Conservation (phyloP, 768 basidiomycete genomes). For the Rossbeevera mucosa region DNA sequence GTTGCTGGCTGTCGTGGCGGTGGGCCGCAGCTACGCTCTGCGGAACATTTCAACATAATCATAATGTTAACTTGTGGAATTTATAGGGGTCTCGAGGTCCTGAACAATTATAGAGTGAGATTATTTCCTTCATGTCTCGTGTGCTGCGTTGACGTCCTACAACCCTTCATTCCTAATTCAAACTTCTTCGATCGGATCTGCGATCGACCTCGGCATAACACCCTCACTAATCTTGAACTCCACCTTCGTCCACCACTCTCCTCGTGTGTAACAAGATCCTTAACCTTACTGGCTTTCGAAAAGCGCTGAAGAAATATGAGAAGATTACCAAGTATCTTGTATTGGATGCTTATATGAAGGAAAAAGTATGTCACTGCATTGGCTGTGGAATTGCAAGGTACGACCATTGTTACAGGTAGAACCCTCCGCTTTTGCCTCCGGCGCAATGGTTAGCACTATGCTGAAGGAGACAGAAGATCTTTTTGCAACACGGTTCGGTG, state of each 20-base stretch:
- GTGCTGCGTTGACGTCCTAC: background rate
- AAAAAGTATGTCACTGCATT: slow-evolving; percentile 47
- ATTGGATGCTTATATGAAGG: slow-evolving; percentile 75
- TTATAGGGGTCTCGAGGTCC: slow-evolving; percentile 66
- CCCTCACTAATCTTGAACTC: background rate
- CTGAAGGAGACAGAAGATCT: slow-evolving; percentile 71
- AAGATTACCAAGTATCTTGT: slow-evolving; percentile 69
- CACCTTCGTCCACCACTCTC: background rate
- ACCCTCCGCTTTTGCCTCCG: slow-evolving; percentile 61
- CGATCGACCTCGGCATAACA: background rate
- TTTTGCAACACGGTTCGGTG: slow-evolving; percentile 77
- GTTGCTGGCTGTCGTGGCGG: background rate
- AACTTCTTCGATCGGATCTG: background rate
- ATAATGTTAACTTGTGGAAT: slow-evolving; percentile 7
- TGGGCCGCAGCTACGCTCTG: background rate
- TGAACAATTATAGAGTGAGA: slow-evolving; percentile 82
- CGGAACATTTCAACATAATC: background rate
- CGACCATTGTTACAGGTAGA: slow-evolving; percentile 47
- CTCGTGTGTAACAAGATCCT: slow-evolving; percentile 48
- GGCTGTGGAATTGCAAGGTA: background rate
- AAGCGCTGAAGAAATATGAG: slow-evolving; percentile 83
- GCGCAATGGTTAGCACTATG: slow-evolving; percentile 57
- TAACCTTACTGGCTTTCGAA: slow-evolving; percentile 86
- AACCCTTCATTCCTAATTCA: background rate
- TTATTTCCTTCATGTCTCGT: background rate